Evolutionary conservation across 768 basidiomycete genomes (phyloP).

Genomic region (Tylopilus plumbeoviolaceoides): DNA sequence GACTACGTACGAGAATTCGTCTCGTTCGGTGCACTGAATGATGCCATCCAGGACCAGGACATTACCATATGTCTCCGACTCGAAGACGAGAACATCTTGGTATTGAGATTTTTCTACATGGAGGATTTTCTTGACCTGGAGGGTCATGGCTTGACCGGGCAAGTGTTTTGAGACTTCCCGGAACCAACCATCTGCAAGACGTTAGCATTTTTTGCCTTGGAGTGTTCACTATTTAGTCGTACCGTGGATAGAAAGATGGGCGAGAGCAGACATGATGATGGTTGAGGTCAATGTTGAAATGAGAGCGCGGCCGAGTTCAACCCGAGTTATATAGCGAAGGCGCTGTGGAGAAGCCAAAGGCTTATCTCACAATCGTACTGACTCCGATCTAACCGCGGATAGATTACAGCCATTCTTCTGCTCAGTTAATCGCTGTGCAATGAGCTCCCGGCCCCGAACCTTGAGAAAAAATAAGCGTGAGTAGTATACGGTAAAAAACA

Average conservation of each 20-base stretch:
- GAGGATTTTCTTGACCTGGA: too few species aligned
- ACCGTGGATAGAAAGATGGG: slow-evolving; percentile 47
- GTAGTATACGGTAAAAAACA: too few species aligned
- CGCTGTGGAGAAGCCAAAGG: neutral
- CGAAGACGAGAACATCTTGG: neutral
- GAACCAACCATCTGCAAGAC: too few species aligned
- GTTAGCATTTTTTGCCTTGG: too few species aligned
- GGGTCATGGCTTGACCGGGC: too few species aligned
- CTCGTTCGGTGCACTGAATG: slow-evolving; percentile 69
- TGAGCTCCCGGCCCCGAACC: neutral
- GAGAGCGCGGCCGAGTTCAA: neutral
- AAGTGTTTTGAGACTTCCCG: too few species aligned
- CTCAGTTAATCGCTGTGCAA: neutral
- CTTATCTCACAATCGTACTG: neutral
- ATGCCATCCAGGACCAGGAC: neutral
- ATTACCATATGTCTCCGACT: neutral
- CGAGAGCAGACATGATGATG: slow-evolving; percentile 42
- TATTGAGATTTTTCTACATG: too few species aligned
- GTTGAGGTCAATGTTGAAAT: neutral
- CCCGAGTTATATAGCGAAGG: neutral
- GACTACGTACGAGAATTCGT: slow-evolving; percentile 89
- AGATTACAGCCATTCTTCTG: neutral
- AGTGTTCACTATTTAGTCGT: too few species aligned
- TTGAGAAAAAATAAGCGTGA: too few species aligned
- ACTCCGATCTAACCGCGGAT: neutral